Percentiles rank a stretch among this genome's conserved stretches.
phyloP scores from a whole-genome alignment of 495 filamentous ascomycete genomes.

The Neurospora intermedia region DNA sequence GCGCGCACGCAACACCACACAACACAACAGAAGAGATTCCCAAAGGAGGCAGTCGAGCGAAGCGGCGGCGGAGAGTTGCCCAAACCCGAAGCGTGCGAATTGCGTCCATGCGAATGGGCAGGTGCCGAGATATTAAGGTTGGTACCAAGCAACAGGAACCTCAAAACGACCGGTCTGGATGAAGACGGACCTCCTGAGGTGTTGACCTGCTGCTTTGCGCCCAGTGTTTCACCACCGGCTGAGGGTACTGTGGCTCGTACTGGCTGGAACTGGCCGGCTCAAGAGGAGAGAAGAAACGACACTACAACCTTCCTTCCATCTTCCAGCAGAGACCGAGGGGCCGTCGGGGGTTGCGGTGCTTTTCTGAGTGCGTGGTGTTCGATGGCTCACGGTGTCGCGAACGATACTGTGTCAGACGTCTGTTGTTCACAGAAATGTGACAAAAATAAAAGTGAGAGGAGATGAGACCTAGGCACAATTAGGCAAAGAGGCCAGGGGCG shows the following conservation, averaged over 20 bases:
- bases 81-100: neutral
- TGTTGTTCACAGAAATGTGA: neutral
- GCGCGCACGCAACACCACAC: neutral
- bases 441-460: neutral
- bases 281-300: neutral
- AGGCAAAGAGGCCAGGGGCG: neutral
- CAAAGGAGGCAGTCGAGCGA: neutral
- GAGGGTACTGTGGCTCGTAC: neutral
- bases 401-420: neutral
- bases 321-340: neutral
- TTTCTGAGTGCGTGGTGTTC: neutral
- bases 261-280: neutral
- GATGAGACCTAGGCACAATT: neutral
- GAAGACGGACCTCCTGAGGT: neutral
- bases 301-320: neutral
- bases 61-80: neutral
- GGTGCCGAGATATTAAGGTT: neutral
- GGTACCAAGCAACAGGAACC: neutral
- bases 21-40: neutral
- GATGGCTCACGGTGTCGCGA: neutral
- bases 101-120: neutral
- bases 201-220: neutral
- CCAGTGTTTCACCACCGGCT: neutral
- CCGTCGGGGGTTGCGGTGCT: neutral
- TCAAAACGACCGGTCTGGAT: neutral